Evolutionary conservation across 306 rosid species (phyloP).

Genomic region (Betula pendula): DNA sequence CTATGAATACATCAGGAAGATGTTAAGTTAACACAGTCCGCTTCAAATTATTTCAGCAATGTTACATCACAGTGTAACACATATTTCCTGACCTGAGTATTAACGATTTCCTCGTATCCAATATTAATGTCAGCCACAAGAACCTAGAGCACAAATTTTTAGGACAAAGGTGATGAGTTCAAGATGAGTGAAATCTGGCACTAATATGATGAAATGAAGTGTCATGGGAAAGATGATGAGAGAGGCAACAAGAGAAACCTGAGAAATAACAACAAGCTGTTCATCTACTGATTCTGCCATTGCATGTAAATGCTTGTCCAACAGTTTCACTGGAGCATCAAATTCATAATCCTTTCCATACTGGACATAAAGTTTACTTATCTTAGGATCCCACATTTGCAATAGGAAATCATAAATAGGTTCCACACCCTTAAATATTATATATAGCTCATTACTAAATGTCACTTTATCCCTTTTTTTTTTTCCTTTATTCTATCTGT

Average conservation of each 20-base stretch:
- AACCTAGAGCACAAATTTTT: slow-evolving; percentile 57
- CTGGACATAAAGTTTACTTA: slow-evolving; percentile 37
- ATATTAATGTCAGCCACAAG: slow-evolving; percentile 94
- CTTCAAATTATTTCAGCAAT: slow-evolving; percentile 3
- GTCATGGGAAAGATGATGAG: slow-evolving; percentile 8
- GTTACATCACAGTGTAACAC: neutral
- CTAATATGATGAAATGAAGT: neutral
- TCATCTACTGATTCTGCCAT: slow-evolving; percentile 84
- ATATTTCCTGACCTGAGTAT: slow-evolving; percentile 70
- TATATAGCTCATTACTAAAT: neutral
- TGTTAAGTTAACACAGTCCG: slow-evolving; percentile 1
- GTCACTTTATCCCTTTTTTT: neutral
- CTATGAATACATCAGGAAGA: slow-evolving; percentile 37
- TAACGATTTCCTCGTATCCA: slow-evolving; percentile 90
- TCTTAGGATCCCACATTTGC: slow-evolving; percentile 7
- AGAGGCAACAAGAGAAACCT: slow-evolving; percentile 48
- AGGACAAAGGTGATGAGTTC: slow-evolving; percentile 10
- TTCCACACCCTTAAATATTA: slow-evolving; percentile 6
- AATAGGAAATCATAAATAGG: neutral
- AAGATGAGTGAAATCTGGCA: slow-evolving; percentile 9
- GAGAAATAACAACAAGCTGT: slow-evolving; percentile 90
- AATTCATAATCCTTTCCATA: slow-evolving; percentile 91
- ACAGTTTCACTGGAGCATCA: slow-evolving; percentile 93
- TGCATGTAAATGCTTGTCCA: slow-evolving; percentile 86
- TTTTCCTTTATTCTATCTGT: neutral